Base-by-base conservation (phyloP, 169 alveolate genomes). In the Sarcocystis neurona region DNA sequence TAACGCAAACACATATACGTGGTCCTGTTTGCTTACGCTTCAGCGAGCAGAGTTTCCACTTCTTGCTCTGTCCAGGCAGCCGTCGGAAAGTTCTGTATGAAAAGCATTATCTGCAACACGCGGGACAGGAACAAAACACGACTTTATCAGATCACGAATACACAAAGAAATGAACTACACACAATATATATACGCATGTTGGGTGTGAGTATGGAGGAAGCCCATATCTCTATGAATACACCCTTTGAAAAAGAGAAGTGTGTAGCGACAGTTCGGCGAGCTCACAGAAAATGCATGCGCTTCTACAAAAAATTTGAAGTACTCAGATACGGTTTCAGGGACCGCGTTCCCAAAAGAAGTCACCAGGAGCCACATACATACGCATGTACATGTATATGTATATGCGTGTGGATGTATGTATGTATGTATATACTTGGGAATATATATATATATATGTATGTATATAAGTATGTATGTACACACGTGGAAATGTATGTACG, bases 81-180 rank as follows among this genome's bases (percentile, higher is more conserved):
- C 5, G 98, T 95, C 30, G 98, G 98, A 43, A 93, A 93, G 53
- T 95, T 94, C 92, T 97, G 98, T 92, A 97, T 93, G 89, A 97
- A 97, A 60, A 97, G 90, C 94, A 97, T 92, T 89, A 95, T 93
- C 90, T 95, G 96, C 89, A 63, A 2, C 44, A 32, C 63, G 63
- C 10, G 15, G 10, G 10, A 79, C 30, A 79, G 78, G 43, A 66
- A n/a, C 78, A 8, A 12, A 66, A 32, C 30, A 53, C 20, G 63
- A 10, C 10, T 53, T 10, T 10, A 10, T 53, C 58, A 23, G 37
- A 75, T 60, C 12, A 5, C 50, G 34, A 27, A 32, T 12, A 32
- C 27, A 75, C 27, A 6, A 10, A 32, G 66, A 58, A 15, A 79
- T 43, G 30, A 41, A 79, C 46, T 10, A 15, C 6, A 15, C 12